Percentiles rank a stretch among this genome's conserved stretches.
Conservation (phyloP, 768 basidiomycete genomes). For the Lactarius hengduanensis region DNA sequence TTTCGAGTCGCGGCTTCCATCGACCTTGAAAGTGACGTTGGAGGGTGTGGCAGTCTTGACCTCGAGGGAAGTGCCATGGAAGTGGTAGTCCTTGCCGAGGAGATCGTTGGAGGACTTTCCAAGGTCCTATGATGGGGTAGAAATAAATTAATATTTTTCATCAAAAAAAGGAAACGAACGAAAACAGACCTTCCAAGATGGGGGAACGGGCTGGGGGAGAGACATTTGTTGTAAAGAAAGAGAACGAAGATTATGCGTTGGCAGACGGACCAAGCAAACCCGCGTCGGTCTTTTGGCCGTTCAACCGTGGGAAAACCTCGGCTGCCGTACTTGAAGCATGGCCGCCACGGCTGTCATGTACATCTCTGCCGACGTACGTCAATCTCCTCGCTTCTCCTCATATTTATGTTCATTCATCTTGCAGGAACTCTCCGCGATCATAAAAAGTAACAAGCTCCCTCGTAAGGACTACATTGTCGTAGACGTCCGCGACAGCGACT, state of each 20-base stretch:
- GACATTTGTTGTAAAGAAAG: conserved; percentile 56
- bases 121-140: conserved; percentile 65
- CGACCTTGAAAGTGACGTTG: conserved; percentile 91
- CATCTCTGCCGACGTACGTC: conserved; percentile 42
- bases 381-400: not conserved
- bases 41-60: conserved; percentile 89
- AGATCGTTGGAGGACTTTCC: conserved; percentile 98
- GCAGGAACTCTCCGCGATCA: conserved; percentile 67
- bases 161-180: not conserved
- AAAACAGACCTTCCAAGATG: conserved; percentile 87
- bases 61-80: conserved; percentile 69
- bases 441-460: conserved; percentile 61
- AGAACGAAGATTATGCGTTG: conserved; percentile 27
- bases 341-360: conserved; percentile 38
- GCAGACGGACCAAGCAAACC: conserved; percentile 33
- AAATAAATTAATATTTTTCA: not conserved
- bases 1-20: conserved; percentile 77
- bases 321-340: conserved; percentile 2
- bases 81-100: conserved; percentile 88
- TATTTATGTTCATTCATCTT: conserved; percentile 11
- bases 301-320: not conserved
- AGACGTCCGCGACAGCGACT: conserved; percentile 86
- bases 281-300: conserved; percentile 19
- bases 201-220: conserved; percentile 93
- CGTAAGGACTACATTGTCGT: conserved; percentile 71